These are phyloP conservation scores for Eucommia ulmoides DNA, from an alignment of 257 asterid genomes.

Conservation along the genomic window DNA sequence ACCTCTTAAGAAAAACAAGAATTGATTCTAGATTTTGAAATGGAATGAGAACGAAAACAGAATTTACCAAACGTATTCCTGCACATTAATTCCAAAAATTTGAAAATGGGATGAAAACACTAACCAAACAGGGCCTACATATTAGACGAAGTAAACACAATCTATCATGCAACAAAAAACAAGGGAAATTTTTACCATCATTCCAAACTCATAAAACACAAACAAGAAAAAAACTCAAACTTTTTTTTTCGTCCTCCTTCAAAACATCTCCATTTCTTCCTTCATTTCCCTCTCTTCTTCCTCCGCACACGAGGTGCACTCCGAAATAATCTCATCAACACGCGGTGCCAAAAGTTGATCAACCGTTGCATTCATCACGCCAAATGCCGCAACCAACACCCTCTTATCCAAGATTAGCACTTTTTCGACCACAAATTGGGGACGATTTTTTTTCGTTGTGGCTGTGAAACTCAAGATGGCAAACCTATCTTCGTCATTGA, in stretches of 20 bases:
- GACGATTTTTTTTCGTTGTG: conserved; percentile 36
- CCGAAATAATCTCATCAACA: conserved; percentile 38
- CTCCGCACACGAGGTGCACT: conserved; percentile 73
- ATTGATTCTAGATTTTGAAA: no score
- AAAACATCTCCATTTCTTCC: conserved; percentile 40
- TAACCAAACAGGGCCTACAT: no score
- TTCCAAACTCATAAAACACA: no score
- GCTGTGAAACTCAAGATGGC: conserved; percentile 70
- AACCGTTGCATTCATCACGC: conserved; percentile 23
- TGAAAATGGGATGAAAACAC: no score
- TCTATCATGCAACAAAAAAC: no score
- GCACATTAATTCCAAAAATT: no score
- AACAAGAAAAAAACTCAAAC: no score
- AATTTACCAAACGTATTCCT: no score
- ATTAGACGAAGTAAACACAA: no score
- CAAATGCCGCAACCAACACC: conserved; percentile 38
- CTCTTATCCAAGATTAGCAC: conserved; percentile 57
- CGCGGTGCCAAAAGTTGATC: conserved; percentile 33
- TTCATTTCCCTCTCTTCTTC: conserved; percentile 45
- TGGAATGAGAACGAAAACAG: no score
- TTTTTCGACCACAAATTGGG: conserved; percentile 60
- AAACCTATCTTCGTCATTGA: conserved; percentile 48
- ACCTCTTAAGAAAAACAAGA: no score
- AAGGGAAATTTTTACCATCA: no score
- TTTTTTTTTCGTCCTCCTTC: conserved; percentile 21